Percentiles rank a stretch among this genome's conserved stretches.
Conservation (phyloP, 2,329 filamentous ascomycete genomes). For the Xylariaceae sp. region DNA sequence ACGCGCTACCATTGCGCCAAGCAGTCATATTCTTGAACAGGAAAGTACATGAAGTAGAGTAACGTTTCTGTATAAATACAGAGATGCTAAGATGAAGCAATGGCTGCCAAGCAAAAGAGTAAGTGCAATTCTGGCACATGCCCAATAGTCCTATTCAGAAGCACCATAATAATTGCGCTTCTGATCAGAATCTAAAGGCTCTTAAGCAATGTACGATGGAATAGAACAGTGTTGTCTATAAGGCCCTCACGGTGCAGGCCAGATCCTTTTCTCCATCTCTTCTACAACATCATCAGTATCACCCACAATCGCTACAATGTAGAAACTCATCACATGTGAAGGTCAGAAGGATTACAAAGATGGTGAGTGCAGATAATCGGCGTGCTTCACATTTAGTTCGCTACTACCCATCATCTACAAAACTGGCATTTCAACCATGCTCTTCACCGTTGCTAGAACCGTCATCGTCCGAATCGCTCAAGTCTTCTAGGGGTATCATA, state of each 20-base stretch:
- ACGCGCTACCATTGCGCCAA: too few relatives aligned
- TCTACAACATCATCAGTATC: too few relatives aligned
- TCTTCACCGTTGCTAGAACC: slow-evolving; percentile 44
- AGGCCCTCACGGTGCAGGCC: too few relatives aligned
- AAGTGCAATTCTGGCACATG: neutral
- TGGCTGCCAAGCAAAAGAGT: slow-evolving; percentile 6
- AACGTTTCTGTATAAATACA: too few relatives aligned
- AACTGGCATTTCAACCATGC: slow-evolving; percentile 33
- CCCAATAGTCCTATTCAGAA: neutral
- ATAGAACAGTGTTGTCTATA: too few relatives aligned
- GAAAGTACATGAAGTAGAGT: too few relatives aligned
- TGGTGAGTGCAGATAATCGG: slow-evolving; percentile 19
- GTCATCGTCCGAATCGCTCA: slow-evolving; percentile 42
- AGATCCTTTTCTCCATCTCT: too few relatives aligned
- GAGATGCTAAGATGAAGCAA: too few relatives aligned
- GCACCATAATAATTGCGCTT: neutral
- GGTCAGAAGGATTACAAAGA: neutral
- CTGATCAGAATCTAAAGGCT: too few relatives aligned
- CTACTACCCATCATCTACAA: slow-evolving; percentile 28
- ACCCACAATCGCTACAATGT: too few relatives aligned
- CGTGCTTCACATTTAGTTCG: slow-evolving; percentile 24
- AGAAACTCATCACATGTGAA: neutral
- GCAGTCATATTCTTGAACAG: too few relatives aligned
- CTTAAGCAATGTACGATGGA: too few relatives aligned
- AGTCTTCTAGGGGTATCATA: slow-evolving; percentile 53